phyloP scores from a whole-genome alignment of 2,329 filamentous ascomycete species.

The Coniochaeta prunicola region DNA sequence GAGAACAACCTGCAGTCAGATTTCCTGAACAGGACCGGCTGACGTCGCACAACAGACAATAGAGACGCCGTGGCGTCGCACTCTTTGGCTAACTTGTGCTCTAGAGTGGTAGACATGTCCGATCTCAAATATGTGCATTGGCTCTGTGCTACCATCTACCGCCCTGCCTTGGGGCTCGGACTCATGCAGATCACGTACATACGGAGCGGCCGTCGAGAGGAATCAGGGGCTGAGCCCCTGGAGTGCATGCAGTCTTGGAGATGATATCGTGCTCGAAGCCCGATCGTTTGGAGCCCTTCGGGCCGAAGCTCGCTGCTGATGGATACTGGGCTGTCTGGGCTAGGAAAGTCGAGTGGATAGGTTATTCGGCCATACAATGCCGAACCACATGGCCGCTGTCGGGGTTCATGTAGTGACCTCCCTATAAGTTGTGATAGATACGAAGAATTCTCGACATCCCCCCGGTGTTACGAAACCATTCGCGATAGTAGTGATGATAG shows the following conservation, averaged over 20 bases:
- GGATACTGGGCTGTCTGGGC: too few species aligned
- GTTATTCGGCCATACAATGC: background rate
- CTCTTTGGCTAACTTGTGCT: background rate
- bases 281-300: background rate
- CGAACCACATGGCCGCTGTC: background rate
- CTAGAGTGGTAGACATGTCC: background rate
- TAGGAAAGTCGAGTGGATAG: too few species aligned
- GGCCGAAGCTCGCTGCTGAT: background rate
- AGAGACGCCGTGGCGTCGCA: background rate
- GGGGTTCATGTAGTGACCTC: background rate
- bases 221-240: background rate
- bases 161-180: background rate
- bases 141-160: background rate
- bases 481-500: background rate
- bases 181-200: background rate
- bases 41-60: background rate
- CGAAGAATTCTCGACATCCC: background rate
- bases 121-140: background rate
- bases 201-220: background rate
- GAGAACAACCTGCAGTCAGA: background rate
- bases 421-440: background rate
- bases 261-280: background rate
- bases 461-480: background rate
- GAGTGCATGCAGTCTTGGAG: background rate
- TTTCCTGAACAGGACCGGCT: background rate